Conservation (phyloP, 1,284 basidiomycete genomes). For the Inonotus hispidus region DNA sequence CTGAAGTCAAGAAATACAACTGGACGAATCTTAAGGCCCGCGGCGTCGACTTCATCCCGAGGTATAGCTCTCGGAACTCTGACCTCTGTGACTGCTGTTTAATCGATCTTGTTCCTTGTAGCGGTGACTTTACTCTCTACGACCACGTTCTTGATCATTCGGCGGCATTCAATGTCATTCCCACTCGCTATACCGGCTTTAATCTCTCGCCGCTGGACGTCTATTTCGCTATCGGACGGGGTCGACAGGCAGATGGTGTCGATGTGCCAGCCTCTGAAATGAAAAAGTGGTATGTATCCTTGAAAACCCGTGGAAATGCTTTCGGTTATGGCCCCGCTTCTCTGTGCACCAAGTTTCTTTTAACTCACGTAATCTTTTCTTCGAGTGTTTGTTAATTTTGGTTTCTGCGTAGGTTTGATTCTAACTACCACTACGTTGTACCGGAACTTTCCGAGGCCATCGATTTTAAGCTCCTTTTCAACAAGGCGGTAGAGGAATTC, state of each 20-base stretch:
- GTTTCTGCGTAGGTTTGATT: constrained; percentile 78
- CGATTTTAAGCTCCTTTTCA: constrained; percentile 93
- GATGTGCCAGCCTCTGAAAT: constrained; percentile 98
- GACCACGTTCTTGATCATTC: constrained; percentile 99
- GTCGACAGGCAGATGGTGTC: constrained; percentile 89
- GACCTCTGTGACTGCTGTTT: constrained; percentile 17
- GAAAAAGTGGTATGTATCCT: constrained; percentile 85
- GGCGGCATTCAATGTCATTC: constrained; percentile 94
- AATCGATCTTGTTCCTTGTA: constrained; percentile 33
- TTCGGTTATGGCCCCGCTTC: background rate
- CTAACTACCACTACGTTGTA: constrained; percentile 99
- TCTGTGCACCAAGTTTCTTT: constrained; percentile 16
- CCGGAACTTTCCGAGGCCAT: constrained; percentile 92
- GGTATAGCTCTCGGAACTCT: constrained; percentile 46
- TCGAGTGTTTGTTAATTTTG: too few species aligned
- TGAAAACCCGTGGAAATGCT: background rate
- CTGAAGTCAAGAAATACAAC: constrained; percentile 85
- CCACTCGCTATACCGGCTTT: constrained; percentile 88
- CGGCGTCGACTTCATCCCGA: constrained; percentile 90
- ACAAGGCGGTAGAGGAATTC: constrained; percentile 94
- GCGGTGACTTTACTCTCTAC: constrained; percentile 97
- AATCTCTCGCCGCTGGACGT: constrained; percentile 89
- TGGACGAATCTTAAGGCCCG: constrained; percentile 87
- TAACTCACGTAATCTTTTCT: too few species aligned
- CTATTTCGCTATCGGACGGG: constrained; percentile 99